A percentile compares a stretch with the other conserved stretches of the same genome.
These are phyloP conservation scores for Dimargaris cristalligena DNA, from an alignment of 192 early-diverging fungal species.

Conservation along the genomic window DNA sequence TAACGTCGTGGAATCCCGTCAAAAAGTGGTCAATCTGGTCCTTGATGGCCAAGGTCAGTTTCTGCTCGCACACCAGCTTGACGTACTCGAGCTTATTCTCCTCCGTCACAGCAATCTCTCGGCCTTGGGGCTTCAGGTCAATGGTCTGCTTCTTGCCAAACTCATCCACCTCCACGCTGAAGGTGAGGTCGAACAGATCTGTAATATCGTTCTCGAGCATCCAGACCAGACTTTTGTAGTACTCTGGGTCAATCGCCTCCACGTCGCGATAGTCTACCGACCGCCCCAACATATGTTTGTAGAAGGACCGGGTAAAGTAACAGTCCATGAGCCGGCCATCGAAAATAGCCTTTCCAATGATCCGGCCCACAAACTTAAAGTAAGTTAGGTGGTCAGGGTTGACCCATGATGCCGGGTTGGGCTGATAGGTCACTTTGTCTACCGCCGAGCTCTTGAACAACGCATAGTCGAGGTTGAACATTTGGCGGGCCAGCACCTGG, in stretches of 20 bases:
- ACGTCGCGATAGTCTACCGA: constrained; percentile 94
- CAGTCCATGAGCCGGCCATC: constrained; percentile 87
- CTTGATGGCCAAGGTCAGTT: constrained; percentile 76
- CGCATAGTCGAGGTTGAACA: constrained; percentile 98
- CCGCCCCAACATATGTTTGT: constrained; percentile 88
- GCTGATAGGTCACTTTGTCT: constrained; percentile 94
- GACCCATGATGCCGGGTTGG: constrained; percentile 77
- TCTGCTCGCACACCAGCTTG: constrained; percentile 79
- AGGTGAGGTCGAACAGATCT: constrained; percentile 85
- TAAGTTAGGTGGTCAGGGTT: constrained; percentile 90
- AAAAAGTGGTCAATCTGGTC: constrained; percentile 91
- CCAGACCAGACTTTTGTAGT: constrained; percentile 95
- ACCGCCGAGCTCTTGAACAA: constrained; percentile 90
- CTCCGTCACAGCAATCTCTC: constrained; percentile 80
- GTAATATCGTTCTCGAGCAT: constrained; percentile 95
- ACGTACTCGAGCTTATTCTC: constrained; percentile 97
- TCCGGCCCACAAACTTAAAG: constrained; percentile 96
- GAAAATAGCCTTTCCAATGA: constrained; percentile 98
- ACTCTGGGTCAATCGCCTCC: constrained; percentile 93
- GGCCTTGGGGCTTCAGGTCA: constrained; percentile 76
- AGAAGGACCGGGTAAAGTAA: constrained; percentile 97
- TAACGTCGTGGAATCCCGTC: constrained; percentile 88
- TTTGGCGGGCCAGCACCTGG: constrained; percentile 86
- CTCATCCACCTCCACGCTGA: constrained; percentile 83
- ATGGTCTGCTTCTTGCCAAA: constrained; percentile 76